Evolutionary conservation across 2,329 filamentous ascomycete genomes (phyloP).

Genomic region (Fusarium odoratissimum): DNA sequence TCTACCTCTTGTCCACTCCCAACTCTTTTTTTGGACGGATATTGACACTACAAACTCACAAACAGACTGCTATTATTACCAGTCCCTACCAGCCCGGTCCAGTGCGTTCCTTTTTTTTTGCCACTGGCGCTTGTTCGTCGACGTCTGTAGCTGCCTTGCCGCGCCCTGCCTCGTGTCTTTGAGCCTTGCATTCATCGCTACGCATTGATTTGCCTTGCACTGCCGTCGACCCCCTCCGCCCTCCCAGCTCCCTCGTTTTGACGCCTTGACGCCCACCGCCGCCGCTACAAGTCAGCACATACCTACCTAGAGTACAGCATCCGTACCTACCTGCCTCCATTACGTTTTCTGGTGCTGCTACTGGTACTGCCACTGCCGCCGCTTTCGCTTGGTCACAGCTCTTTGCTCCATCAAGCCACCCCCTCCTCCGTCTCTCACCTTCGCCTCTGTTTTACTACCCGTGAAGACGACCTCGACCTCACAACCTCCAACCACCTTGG

Average conservation of each 20-base stretch:
- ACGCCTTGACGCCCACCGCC: slow-evolving; percentile 32
- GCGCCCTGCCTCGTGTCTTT: slow-evolving; percentile 22
- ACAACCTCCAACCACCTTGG: slow-evolving; percentile 36
- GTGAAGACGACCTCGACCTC: slow-evolving; percentile 44
- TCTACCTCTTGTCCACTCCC: slow-evolving; percentile 28
- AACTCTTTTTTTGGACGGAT: slow-evolving; percentile 34
- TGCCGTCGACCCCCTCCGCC: slow-evolving; percentile 1
- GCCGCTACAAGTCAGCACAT: slow-evolving; percentile 13
- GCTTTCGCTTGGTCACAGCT: slow-evolving; percentile 41
- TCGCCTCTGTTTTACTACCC: slow-evolving; percentile 35
- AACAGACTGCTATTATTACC: slow-evolving; percentile 20
- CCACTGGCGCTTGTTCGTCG: slow-evolving; percentile 36
- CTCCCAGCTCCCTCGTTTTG: slow-evolving; percentile 23
- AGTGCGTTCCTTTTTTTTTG: slow-evolving; percentile 16
- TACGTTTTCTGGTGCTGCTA: neutral
- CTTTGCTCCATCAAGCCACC: slow-evolving; percentile 46
- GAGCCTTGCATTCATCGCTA: slow-evolving; percentile 27
- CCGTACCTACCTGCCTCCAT: neutral
- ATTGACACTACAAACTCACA: slow-evolving; percentile 19
- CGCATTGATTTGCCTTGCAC: slow-evolving; percentile 32
- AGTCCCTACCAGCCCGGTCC: slow-evolving; percentile 1
- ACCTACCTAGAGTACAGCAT: slow-evolving; percentile 13
- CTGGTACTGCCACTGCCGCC: neutral
- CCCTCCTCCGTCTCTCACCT: slow-evolving; percentile 44
- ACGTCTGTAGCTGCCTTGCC: slow-evolving; percentile 30